phyloP scores from a whole-genome alignment of 2,329 filamentous ascomycete species.

The Sclerotinia glacialis region DNA sequence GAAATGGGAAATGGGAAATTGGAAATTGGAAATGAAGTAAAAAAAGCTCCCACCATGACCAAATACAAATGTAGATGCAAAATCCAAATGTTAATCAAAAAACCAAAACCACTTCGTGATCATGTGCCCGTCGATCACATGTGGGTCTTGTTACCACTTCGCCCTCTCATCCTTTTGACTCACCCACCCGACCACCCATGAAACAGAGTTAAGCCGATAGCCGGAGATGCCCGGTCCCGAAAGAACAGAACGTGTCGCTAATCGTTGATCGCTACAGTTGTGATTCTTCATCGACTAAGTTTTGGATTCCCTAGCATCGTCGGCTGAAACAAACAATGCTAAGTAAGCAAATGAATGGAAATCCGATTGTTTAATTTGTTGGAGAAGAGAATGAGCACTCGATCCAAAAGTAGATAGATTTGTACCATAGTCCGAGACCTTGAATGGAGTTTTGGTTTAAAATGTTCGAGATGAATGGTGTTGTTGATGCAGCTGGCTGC shows the following conservation, averaged over 20 bases:
- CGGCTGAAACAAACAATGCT: neutral
- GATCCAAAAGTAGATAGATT: neutral
- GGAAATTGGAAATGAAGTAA: neutral
- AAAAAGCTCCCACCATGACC: neutral
- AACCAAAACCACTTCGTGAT: neutral
- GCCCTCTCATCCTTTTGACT: neutral
- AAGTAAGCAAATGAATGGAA: neutral
- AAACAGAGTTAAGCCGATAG: neutral
- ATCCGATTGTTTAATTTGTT: neutral
- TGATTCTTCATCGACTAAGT: neutral
- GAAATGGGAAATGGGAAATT: no score
- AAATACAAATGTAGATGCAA: no score
- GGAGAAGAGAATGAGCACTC: neutral
- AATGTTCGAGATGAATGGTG: neutral
- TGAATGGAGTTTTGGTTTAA: neutral
- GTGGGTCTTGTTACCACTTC: neutral
- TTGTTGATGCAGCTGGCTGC: slow-evolving; percentile 2
- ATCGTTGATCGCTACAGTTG: neutral
- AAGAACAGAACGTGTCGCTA: neutral
- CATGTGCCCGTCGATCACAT: slow-evolving; percentile 5
- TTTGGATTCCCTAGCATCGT: neutral
- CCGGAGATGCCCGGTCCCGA: slow-evolving; percentile 1
- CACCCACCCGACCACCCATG: neutral
- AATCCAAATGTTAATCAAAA: no score
- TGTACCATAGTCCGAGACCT: neutral